Evolutionary conservation across 2,329 filamentous ascomycete species (phyloP).

Genomic region (Berkeleyomyces rouxiae): DNA sequence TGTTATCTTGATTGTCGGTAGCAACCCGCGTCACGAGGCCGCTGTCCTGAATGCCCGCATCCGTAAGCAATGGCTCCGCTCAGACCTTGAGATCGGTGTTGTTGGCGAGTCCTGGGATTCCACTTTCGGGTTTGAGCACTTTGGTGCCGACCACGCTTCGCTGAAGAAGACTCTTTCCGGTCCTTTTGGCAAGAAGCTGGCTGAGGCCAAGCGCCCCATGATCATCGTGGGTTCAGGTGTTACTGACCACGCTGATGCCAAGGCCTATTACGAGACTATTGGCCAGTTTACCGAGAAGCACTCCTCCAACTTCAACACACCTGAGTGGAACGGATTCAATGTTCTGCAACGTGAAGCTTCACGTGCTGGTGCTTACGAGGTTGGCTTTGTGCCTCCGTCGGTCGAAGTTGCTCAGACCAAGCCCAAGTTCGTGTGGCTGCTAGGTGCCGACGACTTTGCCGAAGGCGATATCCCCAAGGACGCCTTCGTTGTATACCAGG

Average conservation of each 20-base stretch:
- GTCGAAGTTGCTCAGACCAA: constrained; percentile 64
- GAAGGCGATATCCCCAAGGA: constrained; percentile 82
- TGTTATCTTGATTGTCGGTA: constrained; percentile 78
- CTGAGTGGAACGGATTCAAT: constrained; percentile 96
- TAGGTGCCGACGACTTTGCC: constrained; percentile 83
- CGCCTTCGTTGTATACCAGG: constrained; percentile 94
- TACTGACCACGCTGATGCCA: constrained; percentile 78
- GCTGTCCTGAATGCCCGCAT: constrained; percentile 92
- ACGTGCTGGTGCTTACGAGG: constrained; percentile 81
- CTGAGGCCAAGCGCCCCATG: constrained; percentile 80
- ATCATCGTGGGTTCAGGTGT: constrained; percentile 89
- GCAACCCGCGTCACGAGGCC: constrained; percentile 89
- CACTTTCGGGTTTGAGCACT: constrained; percentile 88
- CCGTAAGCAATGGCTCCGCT: constrained; percentile 92
- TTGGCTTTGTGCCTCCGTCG: constrained; percentile 83
- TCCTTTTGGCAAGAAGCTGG: constrained; percentile 82
- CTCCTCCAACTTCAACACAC: constrained; percentile 67
- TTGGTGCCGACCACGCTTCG: constrained; percentile 61
- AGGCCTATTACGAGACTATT: constrained; percentile 82
- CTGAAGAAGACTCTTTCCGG: constrained; percentile 76
- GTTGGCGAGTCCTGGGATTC: constrained; percentile 84
- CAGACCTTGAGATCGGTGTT: constrained; percentile 80
- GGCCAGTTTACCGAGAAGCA: constrained; percentile 89
- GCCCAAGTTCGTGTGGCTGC: constrained; percentile 91
- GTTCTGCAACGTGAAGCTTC: constrained; percentile 88